These are phyloP conservation scores for Lyophyllum shimeji DNA, from an alignment of 768 basidiomycete genomes.

Conservation along the genomic window DNA sequence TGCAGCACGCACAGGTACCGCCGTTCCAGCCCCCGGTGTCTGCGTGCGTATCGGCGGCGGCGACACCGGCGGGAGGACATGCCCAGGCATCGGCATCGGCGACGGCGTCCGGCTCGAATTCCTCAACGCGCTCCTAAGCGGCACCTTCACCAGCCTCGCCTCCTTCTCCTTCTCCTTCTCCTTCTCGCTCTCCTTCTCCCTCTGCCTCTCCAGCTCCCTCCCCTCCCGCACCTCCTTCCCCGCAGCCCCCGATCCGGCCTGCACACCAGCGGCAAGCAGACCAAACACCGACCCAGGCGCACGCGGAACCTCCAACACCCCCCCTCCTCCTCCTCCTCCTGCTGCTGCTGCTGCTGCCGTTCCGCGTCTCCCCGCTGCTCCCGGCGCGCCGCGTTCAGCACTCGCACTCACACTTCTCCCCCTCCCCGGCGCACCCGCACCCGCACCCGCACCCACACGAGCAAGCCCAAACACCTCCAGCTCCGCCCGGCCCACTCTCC, in stretches of 20 bases:
- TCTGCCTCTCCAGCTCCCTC: too few species aligned
- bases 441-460: background rate
- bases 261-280: background rate
- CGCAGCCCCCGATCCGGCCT: background rate
- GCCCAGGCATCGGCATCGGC: slow-evolving; percentile 29
- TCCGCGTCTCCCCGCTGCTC: too few species aligned
- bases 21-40: too few species aligned
- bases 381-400: slow-evolving; percentile 4
- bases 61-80: background rate
- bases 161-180: background rate
- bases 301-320: slow-evolving; percentile 17
- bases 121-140: slow-evolving; percentile 64
- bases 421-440: background rate
- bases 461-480: slow-evolving; percentile 8
- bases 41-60: too few species aligned
- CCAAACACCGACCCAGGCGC: slow-evolving; percentile 40
- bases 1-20: too few species aligned
- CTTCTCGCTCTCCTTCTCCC: background rate
- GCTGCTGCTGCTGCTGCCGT: too few species aligned
- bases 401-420: slow-evolving; percentile 2
- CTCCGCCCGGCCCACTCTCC: slow-evolving; percentile 33
- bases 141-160: slow-evolving; percentile 40
- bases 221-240: too few species aligned
- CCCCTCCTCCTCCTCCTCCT: background rate
- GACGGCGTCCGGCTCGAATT: slow-evolving; percentile 51